phyloP scores from a whole-genome alignment of 108 stramenopile species.

The Seminavis robusta region DNA sequence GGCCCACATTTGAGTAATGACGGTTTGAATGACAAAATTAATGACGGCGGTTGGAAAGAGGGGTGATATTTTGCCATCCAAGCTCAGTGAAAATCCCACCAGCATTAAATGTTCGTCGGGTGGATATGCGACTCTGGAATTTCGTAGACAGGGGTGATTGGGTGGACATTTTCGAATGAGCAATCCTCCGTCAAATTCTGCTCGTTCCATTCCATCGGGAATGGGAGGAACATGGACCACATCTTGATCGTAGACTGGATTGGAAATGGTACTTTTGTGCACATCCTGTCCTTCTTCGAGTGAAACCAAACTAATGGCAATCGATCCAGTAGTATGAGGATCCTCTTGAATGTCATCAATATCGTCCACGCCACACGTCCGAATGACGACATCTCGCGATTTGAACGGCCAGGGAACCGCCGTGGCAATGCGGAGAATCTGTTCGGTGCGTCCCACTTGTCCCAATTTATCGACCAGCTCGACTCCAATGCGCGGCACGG shows the following conservation, averaged over 20 bases:
- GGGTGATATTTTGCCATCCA: constrained; percentile 52
- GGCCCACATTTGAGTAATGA: constrained; percentile 53
- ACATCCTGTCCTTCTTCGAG: no score
- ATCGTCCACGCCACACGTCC: constrained; percentile 57
- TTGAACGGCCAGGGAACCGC: constrained; percentile 58
- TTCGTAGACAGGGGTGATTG: constrained; percentile 45
- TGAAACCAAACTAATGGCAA: no score
- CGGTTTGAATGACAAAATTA: constrained; percentile 57
- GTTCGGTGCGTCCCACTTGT: constrained; percentile 50
- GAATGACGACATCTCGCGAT: constrained; percentile 43
- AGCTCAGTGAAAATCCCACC: constrained; percentile 42
- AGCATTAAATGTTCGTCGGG: constrained; percentile 44
- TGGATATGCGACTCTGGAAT: constrained; percentile 23
- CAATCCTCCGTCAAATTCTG: constrained; percentile 49
- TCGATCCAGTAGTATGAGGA: no score
- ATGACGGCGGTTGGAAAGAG: constrained; percentile 53
- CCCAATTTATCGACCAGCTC: constrained; percentile 46
- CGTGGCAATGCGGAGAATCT: constrained; percentile 48
- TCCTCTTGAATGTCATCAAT: constrained; percentile 29
- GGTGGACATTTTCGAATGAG: constrained; percentile 59
- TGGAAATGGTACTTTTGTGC: constrained; percentile 14
- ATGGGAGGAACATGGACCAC: constrained; percentile 27
- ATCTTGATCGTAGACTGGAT: constrained; percentile 8
- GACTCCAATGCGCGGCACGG: constrained; percentile 49
- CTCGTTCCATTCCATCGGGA: constrained; percentile 27